phyloP scores from a whole-genome alignment of 495 filamentous ascomycete genomes.

The Letharia lupina region DNA sequence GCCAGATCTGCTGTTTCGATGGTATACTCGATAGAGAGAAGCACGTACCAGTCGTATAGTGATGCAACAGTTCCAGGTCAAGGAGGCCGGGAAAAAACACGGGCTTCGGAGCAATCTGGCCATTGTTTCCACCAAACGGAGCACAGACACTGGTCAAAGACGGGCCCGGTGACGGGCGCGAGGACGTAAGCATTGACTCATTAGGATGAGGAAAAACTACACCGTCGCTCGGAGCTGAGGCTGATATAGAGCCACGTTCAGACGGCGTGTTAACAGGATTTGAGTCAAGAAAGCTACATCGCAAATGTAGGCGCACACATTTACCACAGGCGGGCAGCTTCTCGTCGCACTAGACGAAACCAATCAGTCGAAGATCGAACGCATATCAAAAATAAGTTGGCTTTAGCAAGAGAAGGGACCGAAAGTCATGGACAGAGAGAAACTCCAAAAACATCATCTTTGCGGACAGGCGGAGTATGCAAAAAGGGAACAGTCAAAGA shows the following conservation, averaged over 20 bases:
- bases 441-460: no score
- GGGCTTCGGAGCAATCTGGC: not conserved
- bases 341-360: not conserved
- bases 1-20: conserved; percentile 6
- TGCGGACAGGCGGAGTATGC: no score
- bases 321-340: not conserved
- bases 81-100: not conserved
- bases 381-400: no score
- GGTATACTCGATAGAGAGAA: conserved; percentile 29
- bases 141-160: no score
- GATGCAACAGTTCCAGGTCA: conserved; percentile 41
- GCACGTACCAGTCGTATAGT: conserved; percentile 41
- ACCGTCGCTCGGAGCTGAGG: not conserved
- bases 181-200: not conserved
- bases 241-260: not conserved
- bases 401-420: no score
- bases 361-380: not conserved
- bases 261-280: not conserved
- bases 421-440: no score
- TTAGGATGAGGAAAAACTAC: not conserved
- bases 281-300: conserved; percentile 3
- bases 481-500: no score
- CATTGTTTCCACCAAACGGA: no score
- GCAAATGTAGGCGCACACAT: not conserved
- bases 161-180: no score